These are phyloP conservation scores for Dactylis glomerata DNA, from an alignment of 176 grass and related monocot genomes.

Conservation along the genomic window DNA sequence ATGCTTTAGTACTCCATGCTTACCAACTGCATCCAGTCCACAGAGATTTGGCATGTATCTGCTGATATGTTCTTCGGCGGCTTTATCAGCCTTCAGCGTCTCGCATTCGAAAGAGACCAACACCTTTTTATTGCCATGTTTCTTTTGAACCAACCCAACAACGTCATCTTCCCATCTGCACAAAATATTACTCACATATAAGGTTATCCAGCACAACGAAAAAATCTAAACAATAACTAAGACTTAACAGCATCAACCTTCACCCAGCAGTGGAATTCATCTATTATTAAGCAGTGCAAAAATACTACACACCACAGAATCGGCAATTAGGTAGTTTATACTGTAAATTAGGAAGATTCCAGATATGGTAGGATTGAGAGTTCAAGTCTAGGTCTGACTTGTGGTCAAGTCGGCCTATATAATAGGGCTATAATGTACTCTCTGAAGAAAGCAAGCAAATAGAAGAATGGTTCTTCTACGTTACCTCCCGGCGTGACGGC, in stretches of 20 bases:
- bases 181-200: background rate
- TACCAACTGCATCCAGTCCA: constrained; percentile 81
- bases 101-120: constrained; percentile 74
- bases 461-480: background rate
- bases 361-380: background rate
- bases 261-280: background rate
- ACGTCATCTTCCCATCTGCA: constrained; percentile 82
- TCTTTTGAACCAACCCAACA: constrained; percentile 73
- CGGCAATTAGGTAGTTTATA: background rate
- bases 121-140: constrained; percentile 54
- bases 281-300: background rate
- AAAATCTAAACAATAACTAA: background rate
- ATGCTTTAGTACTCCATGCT: constrained; percentile 16
- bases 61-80: constrained; percentile 71
- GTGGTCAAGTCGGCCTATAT: background rate
- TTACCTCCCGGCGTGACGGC: background rate
- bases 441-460: background rate
- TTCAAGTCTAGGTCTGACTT: background rate
- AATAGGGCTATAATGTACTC: background rate
- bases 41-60: constrained; percentile 82
- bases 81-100: constrained; percentile 80
- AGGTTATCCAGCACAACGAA: background rate
- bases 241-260: background rate
- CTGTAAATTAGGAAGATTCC: background rate
- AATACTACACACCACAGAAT: background rate